Evolutionary conservation across 805 yeast genomes (phyloP), one percentile per base, ranked within the genome.

Genomic region (Myxozyma sirexii): DNA sequence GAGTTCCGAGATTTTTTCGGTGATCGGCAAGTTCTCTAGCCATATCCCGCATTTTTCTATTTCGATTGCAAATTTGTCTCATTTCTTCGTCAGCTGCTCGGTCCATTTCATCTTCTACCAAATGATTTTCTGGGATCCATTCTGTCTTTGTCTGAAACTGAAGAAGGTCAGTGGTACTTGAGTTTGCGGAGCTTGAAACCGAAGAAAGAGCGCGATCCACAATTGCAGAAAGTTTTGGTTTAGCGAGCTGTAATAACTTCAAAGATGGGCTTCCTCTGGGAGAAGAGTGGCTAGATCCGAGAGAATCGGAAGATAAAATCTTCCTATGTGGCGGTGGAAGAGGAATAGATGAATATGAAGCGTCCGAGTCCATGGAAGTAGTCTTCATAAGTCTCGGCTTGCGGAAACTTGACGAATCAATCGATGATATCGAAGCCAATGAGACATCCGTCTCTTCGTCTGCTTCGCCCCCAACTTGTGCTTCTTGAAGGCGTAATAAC

Each of bases 1-100:
- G 52, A 19, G 23, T 21, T 10, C 48, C 56, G 26, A 41, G 21
- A 13, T 29, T 23, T 15, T 27, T 17, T 5, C 59, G 35, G 15
- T 21, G 37, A 4, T 49, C 48, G 1, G 58, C 57, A 8, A 62
- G 38, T 15, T 60, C 56, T 19, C 47, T 26, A 4, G 66, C 66
- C 38, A 60, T 19, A 26, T 43, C 57, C 7, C 43, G 52, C 33
- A 46, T 35, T 29, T 49, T 50, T 15, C 44, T 50, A 35, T 42
- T 52, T 27, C 39, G 10, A 2, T 37, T 19, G n/a, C 57, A 62
- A 21, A 62, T 53, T n/a, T 19, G 44, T 15, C 47, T 27, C 50
- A 62, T 60, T 33, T 62, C 64, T 26, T 49, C 52, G 21, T 62
- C 66, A 3, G 66, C 66, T 2, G 55, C 41, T 6, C 38, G 19